Evolutionary conservation across 192 early-diverging fungal genomes (phyloP).

Genomic region (Geranomyces michiganensis): DNA sequence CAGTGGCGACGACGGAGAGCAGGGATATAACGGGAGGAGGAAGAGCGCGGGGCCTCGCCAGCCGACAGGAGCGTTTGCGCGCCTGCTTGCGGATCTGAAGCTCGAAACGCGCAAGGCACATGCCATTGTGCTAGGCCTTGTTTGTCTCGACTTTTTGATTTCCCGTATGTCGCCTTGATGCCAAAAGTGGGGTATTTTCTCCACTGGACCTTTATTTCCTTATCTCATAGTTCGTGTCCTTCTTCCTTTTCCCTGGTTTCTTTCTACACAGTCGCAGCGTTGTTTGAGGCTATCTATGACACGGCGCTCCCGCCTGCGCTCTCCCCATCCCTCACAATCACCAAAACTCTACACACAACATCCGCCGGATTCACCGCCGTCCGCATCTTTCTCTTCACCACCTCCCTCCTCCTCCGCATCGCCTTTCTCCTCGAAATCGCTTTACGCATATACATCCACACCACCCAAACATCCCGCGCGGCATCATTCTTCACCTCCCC

Average conservation of each 20-base stretch:
- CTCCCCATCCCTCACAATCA: not conserved
- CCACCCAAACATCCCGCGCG: not conserved
- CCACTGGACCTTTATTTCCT: too few relatives aligned
- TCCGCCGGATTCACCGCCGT: not conserved
- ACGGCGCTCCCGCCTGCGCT: constrained; percentile 10
- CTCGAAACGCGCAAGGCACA: not conserved
- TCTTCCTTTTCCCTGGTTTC: not conserved
- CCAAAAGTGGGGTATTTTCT: too few relatives aligned
- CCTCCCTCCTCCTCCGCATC: constrained; percentile 8
- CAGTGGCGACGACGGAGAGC: too few relatives aligned
- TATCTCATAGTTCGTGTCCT: too few relatives aligned
- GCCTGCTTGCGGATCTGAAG: not conserved
- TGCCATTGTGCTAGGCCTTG: not conserved
- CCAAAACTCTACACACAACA: constrained; percentile 9
- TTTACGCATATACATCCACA: not conserved
- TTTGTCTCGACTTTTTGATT: constrained; percentile 16
- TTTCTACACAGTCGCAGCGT: constrained; percentile 1
- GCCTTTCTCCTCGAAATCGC: constrained; percentile 12
- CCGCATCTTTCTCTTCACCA: constrained; percentile 22
- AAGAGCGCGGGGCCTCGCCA: too few relatives aligned
- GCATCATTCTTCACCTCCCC: constrained; percentile 6
- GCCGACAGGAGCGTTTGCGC: too few relatives aligned
- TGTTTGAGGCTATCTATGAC: constrained; percentile 25
- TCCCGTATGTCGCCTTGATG: not conserved
- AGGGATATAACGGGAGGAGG: too few relatives aligned